Base-by-base conservation (phyloP, 768 basidiomycete genomes). In the Heimioporus sp. region DNA sequence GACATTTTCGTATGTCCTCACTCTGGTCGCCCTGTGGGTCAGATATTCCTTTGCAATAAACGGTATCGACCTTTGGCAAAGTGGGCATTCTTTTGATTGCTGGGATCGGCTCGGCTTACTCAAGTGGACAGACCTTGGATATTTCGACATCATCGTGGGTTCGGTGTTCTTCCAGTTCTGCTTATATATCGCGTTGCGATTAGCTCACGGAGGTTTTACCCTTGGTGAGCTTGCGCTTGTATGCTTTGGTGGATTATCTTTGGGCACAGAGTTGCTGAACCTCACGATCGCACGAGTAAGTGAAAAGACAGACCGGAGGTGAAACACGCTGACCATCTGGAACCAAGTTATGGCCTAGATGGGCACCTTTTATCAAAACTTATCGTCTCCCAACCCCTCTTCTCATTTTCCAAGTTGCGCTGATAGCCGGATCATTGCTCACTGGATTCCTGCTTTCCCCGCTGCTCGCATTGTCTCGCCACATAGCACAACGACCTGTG, bases 401-500 rank as follows among this genome's bases (percentile, higher is more conserved):
- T 16, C 79, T 98, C 45, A 81, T 87, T 37, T 95, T 92, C 70
- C 97, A 98, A 64, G 77, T 95, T 38, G 92, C 97, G 2, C 79
- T 98, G 42, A 88, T 99, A 43, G 90, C 89, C 5, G 97, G 97
- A 20, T 87, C 93, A 0, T 81, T 98, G 51, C 73, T 98, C 31
- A 86, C 86, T n/a, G 97, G 97, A 13, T 92, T 98, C 70, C 73
- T 98, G 9, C 80, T 99, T n/a, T 92, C 92, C 0, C 97, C 97
- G 0, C 76, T 98, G 38, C 86, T 99, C 16, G 86, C 92, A 41
- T 78, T 98, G 17, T 96, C 95, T 16, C 83, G 97, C 2, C 87
- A 93, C 65, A 88, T 94, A 58, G 94, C 95, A 0, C 91, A 90
- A 58, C 81, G 85, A 19, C 95, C 95, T 4, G 80, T 84, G 53